Base-by-base conservation (phyloP, 257 asterid genomes). In the Avicennia marina region DNA sequence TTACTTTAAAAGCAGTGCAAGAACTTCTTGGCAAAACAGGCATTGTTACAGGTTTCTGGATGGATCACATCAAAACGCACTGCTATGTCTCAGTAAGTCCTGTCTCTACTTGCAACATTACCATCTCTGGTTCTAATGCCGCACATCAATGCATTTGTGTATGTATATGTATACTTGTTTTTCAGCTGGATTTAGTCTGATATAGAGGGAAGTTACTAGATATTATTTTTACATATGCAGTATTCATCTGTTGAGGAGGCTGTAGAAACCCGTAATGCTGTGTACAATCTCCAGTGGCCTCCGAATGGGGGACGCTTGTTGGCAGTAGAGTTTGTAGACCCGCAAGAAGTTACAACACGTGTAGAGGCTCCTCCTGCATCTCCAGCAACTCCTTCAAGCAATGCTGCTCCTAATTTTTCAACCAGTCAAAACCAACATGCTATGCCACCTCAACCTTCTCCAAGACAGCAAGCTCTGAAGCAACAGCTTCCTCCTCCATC, bases 231-330 rank as follows among this genome's bases (percentile, higher is more conserved):
- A 11, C 20, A 16, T 26, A 4, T 81, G 84, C 94, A 89, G 97
- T 86, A 79, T 69, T 67, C 97, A 58, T 78, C 94, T 34, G 73
- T 83, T 53, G 95, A 86, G 65, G 95, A 86, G 73, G 97, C 95
- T 57, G 69, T 69, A 57, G 86, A 77, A 71, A 86, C 95, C 51
- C 85, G 95, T 19, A 84, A 84, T 64, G 95, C 95, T 53, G 84
- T 86, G 19, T 90, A 90, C 85, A 80, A 86, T 71, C 78, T 86
- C 70, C 97, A 84, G 60, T 89, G 97, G 97, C 97, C 97, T 18
- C 33, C 81, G 7, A 83, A 89, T 36, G 97, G 97, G 15, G 97
- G 97, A 0, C 90, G 85, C 53, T 22, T 67, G 21, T 70, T 89
- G 78, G 77, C 68, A 25, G 95, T 87, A 2, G 97, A 86, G 65